These are phyloP conservation scores for Psilocybe azurescens DNA, from an alignment of 768 basidiomycete species.

Conservation along the genomic window DNA sequence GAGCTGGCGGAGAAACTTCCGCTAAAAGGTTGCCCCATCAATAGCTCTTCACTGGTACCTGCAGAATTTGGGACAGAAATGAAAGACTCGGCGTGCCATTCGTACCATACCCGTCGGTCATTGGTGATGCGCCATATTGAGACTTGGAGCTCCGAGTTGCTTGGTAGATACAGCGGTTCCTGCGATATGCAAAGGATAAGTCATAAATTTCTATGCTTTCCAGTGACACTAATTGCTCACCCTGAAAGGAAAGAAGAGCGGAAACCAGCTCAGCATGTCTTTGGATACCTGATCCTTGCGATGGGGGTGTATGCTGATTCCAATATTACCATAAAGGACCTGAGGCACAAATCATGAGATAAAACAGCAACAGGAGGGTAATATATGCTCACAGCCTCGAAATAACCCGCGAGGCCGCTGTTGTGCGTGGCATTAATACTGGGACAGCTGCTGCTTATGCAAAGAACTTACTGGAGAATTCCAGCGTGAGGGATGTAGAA, in stretches of 20 bases:
- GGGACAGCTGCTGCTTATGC: neutral
- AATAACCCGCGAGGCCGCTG: slow-evolving; percentile 93
- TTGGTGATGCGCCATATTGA: slow-evolving; percentile 95
- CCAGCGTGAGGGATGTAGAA: slow-evolving; percentile 97
- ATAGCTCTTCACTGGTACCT: slow-evolving; percentile 34
- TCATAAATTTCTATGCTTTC: slow-evolving; percentile 10
- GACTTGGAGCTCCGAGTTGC: slow-evolving; percentile 90
- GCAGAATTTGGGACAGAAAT: slow-evolving; percentile 59
- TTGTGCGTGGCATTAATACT: neutral
- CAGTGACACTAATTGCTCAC: slow-evolving; percentile 45
- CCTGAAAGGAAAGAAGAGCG: slow-evolving; percentile 93
- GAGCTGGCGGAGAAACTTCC: slow-evolving; percentile 22
- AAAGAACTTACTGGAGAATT: slow-evolving; percentile 67
- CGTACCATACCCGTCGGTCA: slow-evolving; percentile 94
- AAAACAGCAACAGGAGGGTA: neutral
- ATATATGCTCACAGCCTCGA: slow-evolving; percentile 69
- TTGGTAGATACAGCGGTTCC: slow-evolving; percentile 94
- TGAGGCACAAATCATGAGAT: slow-evolving; percentile 19
- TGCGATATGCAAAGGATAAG: slow-evolving; percentile 30
- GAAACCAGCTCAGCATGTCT: slow-evolving; percentile 99
- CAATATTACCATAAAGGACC: slow-evolving; percentile 86
- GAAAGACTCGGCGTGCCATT: slow-evolving; percentile 97
- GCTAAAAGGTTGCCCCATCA: slow-evolving; percentile 20
- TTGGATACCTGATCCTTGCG: slow-evolving; percentile 86
- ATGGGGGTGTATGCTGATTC: slow-evolving; percentile 92